Evolutionary conservation across 129 eudicot genomes (phyloP), one percentile per base, ranked within the genome.

Genomic region (Escallonia herrerae): DNA sequence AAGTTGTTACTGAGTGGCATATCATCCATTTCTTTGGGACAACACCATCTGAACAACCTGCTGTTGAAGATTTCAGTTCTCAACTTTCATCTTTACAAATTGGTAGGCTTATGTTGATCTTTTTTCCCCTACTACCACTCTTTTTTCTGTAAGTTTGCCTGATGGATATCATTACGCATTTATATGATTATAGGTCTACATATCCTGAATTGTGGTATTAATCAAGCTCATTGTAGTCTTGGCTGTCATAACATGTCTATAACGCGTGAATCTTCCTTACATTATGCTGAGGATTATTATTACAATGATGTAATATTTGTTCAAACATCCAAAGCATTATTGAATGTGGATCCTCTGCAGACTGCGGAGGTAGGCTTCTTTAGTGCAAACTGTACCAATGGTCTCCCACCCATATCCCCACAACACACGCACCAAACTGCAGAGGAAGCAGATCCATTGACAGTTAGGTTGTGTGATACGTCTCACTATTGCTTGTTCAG

Each of bases 1-100:
- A 93, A 79, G 74, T 76, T 66, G 70, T 89, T 43, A 75, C 90
- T 0, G 99, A 89, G 81, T 93, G 99, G 99, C 96, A 86, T 76
- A 79, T 93, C 66, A 74, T 89, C 64, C 87, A 83, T 80, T 88
- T 77, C 71, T 71, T 93, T n/a, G 87, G 80, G 22, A 93, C 91
- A 43, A 79, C 89, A 78, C 90, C 95, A 54, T 86, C 90, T 59
- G 95, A 93, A 80, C 77, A 95, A 60, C 90, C 83, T 46, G 73
- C 87, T 5, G 65, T 80, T 62, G 95, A 93, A 80, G 96, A 93
- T 82, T 93, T 89, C 65, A 89, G 95, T 63, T 79, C 82, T 61
- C 95, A 76, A 77, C 89, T 93, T 59, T 93, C 96, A 33, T 78
- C 83, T 43, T 75, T 93, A 74, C 84, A 82, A 72, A 86, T 93